These are phyloP conservation scores for Gastrolobium bilobum DNA, from an alignment of 306 rosid species.

Conservation along the genomic window DNA sequence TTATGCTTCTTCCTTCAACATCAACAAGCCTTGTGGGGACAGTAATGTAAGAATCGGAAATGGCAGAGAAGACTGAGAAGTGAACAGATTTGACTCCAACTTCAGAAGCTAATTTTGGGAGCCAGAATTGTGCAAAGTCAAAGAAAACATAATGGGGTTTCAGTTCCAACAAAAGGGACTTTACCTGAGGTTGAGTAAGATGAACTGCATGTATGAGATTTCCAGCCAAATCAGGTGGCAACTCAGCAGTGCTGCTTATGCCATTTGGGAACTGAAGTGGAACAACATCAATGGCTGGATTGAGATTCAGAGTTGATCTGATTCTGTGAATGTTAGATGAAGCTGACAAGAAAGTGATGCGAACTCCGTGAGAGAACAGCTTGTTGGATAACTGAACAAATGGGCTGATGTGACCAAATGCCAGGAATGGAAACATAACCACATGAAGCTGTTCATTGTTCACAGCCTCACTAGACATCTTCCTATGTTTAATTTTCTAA, in stretches of 20 bases:
- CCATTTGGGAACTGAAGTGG: conserved; percentile 53
- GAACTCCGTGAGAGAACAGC: conserved; percentile 57
- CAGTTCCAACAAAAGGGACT: conserved; percentile 52
- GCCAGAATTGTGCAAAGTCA: conserved; percentile 69
- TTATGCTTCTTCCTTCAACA: conserved; percentile 34
- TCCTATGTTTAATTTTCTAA: neutral
- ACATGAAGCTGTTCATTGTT: conserved; percentile 39
- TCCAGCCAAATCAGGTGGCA: conserved; percentile 43
- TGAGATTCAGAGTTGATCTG: conserved; percentile 49
- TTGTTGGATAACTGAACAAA: conserved; percentile 66
- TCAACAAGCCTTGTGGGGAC: conserved; percentile 48
- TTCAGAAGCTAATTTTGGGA: conserved; percentile 61
- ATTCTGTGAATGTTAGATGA: conserved; percentile 49
- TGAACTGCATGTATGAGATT: conserved; percentile 52
- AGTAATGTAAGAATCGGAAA: conserved; percentile 48
- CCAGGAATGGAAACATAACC: conserved; percentile 65
- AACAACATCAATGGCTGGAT: conserved; percentile 43
- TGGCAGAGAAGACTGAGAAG: conserved; percentile 53
- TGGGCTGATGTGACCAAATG: conserved; percentile 67
- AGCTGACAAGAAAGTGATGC: conserved; percentile 59
- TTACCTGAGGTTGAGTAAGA: conserved; percentile 53
- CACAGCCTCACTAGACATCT: neutral
- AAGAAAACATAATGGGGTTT: conserved; percentile 60
- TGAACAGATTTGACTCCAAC: conserved; percentile 55
- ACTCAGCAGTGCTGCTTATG: conserved; percentile 50